Evolutionary conservation across 1,139 yeast genomes (phyloP).

Genomic region (Candida glucosophila): DNA sequence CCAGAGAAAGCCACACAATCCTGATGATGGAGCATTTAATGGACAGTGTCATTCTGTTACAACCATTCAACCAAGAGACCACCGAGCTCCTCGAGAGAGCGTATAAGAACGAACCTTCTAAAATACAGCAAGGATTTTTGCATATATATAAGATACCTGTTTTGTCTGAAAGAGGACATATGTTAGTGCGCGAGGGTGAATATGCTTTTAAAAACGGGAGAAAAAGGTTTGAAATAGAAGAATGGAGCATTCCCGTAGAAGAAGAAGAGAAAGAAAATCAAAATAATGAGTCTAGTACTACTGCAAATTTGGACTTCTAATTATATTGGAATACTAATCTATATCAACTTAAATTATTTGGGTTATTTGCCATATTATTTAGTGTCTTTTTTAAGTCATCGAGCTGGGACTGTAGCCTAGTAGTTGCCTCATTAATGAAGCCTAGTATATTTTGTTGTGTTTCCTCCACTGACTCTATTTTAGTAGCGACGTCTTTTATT

Average conservation of each 20-base stretch:
- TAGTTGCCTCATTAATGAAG: too few species aligned
- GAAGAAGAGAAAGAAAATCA: slow-evolving; percentile 39
- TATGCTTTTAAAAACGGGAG: slow-evolving; percentile 82
- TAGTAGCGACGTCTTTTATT: background rate
- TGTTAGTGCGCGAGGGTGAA: slow-evolving; percentile 70
- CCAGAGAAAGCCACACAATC: slow-evolving; percentile 43
- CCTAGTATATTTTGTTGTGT: slow-evolving; percentile 1
- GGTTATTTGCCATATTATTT: background rate
- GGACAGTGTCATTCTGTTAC: slow-evolving; percentile 68
- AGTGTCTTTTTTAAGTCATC: background rate
- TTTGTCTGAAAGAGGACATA: slow-evolving; percentile 68
- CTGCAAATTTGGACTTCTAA: too few species aligned
- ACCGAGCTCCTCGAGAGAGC: slow-evolving; percentile 56
- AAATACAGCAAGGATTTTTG: slow-evolving; percentile 78
- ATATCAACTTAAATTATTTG: too few species aligned
- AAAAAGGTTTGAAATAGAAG: slow-evolving; percentile 75
- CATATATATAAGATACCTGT: slow-evolving; percentile 68
- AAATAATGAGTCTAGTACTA: slow-evolving; percentile 1
- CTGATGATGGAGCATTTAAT: slow-evolving; percentile 49
- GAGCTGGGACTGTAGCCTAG: too few species aligned
- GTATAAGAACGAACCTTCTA: slow-evolving; percentile 63
- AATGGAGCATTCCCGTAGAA: slow-evolving; percentile 94
- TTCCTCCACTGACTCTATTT: background rate
- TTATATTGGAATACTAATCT: too few species aligned
- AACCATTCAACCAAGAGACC: slow-evolving; percentile 78